Evolutionary conservation across 306 rosid genomes (phyloP), one percentile per base, ranked within the genome.

Genomic region (Trifolium dubium): DNA sequence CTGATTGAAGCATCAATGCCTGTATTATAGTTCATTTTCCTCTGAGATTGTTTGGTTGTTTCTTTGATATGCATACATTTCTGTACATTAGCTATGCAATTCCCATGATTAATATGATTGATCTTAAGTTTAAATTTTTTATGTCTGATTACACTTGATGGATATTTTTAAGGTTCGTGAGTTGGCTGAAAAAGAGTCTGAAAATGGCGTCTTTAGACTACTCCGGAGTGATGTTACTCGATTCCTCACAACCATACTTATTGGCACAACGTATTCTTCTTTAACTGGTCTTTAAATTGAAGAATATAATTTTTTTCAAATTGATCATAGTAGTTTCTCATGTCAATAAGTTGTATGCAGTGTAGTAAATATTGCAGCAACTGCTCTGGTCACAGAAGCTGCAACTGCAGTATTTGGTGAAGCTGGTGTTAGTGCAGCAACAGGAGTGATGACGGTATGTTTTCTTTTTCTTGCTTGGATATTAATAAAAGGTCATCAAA

Each of bases 381-480:
- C 98, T 76, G 99, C 99, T 68, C 84, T 92, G 61, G 97, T 92
- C 66, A 92, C 99, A 10, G 89, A 95, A 4, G 98, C 99, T 37
- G 97, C 98, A 71, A 95, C 99, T 44, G 89, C 99, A 71, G 78
- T 83, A 63, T 95, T 95, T 84, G 99, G 99, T 39, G 98, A 95
- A 88, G 98, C 98, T 69, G 99, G 99, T 79, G 84, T 95, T 64
- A 92, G 92, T n/a, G 99, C 99, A 54, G 99, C 98, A 67, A 95
- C 99, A 58, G 99, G 99, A 87, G 93, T 92, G 82, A 95, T 95
- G 99, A 95, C 99, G 49, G 98, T 95, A 90, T 83, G 97, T 81
- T 49, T 75, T 50, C 58, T 61, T 80, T 73, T 74, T 74, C 75
- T 64, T 37, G 15, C 66, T 47, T 74, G 58, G 62, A 54, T 67